Percentiles rank a stretch among this genome's conserved stretches.
Evolutionary conservation across 2,329 filamentous ascomycete species (phyloP).

Genomic region (Trichothecium roseum): DNA sequence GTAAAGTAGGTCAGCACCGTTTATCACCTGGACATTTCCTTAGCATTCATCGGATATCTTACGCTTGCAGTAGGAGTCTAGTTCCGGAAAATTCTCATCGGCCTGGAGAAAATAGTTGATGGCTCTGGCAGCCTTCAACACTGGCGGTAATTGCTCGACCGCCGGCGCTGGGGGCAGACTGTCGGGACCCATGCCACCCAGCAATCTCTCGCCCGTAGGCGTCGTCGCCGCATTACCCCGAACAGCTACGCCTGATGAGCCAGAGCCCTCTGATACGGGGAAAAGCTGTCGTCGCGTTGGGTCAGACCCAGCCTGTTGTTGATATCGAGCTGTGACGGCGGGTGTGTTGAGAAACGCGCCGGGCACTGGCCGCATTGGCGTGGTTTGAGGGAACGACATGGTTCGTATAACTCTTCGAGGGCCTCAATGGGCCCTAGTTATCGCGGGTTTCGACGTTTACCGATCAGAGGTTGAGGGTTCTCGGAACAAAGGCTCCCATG

Average conservation of each 20-base stretch:
- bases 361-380: slow-evolving; percentile 62
- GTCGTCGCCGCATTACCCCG: slow-evolving; percentile 11
- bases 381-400: slow-evolving; percentile 48
- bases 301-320: slow-evolving; percentile 25
- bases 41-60: slow-evolving; percentile 41
- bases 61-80: slow-evolving; percentile 86
- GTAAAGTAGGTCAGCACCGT: slow-evolving; percentile 1
- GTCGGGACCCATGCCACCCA: slow-evolving; percentile 18
- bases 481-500: too few relatives aligned
- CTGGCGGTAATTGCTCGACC: slow-evolving; percentile 45
- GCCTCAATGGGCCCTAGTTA: too few relatives aligned
- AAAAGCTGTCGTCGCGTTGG: slow-evolving; percentile 44
- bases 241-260: not conserved
- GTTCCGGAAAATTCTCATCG: slow-evolving; percentile 75
- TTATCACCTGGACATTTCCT: too few relatives aligned
- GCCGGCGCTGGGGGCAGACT: slow-evolving; percentile 31
- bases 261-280: slow-evolving; percentile 13
- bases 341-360: slow-evolving; percentile 71
- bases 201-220: slow-evolving; percentile 14
- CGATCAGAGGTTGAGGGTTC: too few relatives aligned
- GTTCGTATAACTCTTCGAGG: slow-evolving; percentile 1
- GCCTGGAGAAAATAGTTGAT: slow-evolving; percentile 69
- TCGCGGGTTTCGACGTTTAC: too few relatives aligned
- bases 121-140: slow-evolving; percentile 71
- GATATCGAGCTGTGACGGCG: slow-evolving; percentile 41